Percentiles rank a stretch among this genome's conserved stretches.
phyloP scores from a whole-genome alignment of 371 early-diverging fungal genomes.

The Fennellomyces sp. region DNA sequence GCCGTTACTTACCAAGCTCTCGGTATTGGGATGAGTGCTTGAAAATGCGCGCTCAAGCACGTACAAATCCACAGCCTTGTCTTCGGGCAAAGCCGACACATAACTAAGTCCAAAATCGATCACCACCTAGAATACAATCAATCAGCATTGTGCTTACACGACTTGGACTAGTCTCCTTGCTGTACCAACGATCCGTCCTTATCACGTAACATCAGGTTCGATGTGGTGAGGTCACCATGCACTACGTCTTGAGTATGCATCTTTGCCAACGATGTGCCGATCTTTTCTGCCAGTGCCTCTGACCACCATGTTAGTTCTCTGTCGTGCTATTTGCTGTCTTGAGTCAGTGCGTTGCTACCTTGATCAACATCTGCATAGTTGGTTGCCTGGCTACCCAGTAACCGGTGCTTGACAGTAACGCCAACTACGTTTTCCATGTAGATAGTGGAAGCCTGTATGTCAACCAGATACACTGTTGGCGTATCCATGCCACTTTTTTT shows the following conservation, averaged over 20 bases:
- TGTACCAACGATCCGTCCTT: constrained; percentile 55
- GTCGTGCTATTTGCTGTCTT: neutral
- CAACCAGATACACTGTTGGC: constrained; percentile 85
- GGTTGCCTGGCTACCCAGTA: constrained; percentile 45
- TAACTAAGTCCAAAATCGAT: constrained; percentile 99
- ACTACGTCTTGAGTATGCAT: constrained; percentile 91
- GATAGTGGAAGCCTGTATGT: constrained; percentile 66
- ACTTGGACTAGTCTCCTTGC: neutral
- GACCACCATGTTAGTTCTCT: neutral
- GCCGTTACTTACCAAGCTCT: constrained; percentile 59
- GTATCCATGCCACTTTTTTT: constrained; percentile 76
- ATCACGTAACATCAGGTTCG: constrained; percentile 87
- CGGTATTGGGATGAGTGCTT: constrained; percentile 89
- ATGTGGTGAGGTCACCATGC: constrained; percentile 99
- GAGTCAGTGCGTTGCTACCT: too few relatives aligned
- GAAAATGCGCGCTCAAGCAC: constrained; percentile 95
- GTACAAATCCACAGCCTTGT: constrained; percentile 99
- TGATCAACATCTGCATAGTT: constrained; percentile 37
- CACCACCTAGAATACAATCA: constrained; percentile 47
- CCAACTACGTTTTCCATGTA: constrained; percentile 89
- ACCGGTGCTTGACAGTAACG: constrained; percentile 72
- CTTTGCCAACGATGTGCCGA: constrained; percentile 75
- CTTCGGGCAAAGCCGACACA: constrained; percentile 87
- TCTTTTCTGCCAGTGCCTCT: constrained; percentile 49
- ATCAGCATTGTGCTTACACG: neutral